Evolutionary conservation across 495 filamentous ascomycete genomes (phyloP).

Genomic region (Hypoxylon fuscum): DNA sequence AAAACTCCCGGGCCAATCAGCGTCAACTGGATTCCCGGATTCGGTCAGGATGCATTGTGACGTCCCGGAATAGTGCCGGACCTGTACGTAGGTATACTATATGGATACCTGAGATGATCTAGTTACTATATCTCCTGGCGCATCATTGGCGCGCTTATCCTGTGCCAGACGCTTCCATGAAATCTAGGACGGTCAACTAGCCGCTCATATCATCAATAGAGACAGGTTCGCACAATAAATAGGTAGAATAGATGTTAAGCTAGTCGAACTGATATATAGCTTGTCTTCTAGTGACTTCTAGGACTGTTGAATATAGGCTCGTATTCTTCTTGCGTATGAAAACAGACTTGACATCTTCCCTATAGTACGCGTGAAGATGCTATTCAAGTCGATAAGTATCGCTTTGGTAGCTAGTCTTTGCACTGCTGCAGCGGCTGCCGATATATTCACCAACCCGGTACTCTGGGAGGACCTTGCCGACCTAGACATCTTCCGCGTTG

Average conservation of each 20-base stretch:
- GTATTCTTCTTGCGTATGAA: too few species aligned
- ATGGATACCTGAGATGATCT: too few species aligned
- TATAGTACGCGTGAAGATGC: not conserved
- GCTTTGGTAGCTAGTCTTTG: not conserved
- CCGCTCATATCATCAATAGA: slow-evolving; percentile 12
- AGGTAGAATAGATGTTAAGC: not conserved
- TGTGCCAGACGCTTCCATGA: not conserved
- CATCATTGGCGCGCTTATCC: slow-evolving; percentile 13
- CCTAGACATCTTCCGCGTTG: slow-evolving; percentile 42
- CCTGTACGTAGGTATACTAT: too few species aligned
- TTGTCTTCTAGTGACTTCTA: not conserved
- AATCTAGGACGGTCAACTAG: not conserved
- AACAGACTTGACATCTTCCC: not conserved
- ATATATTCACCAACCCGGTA: slow-evolving; percentile 54
- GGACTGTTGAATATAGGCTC: too few species aligned
- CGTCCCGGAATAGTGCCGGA: too few species aligned
- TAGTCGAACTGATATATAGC: not conserved
- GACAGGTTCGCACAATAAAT: not conserved
- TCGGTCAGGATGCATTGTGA: too few species aligned
- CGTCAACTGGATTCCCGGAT: too few species aligned
- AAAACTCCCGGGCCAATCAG: too few species aligned
- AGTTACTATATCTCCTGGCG: not conserved
- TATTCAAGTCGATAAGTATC: not conserved
- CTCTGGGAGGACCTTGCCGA: slow-evolving; percentile 58
- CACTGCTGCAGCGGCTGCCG: slow-evolving; percentile 1